These are phyloP conservation scores for Arthroderma uncinatum DNA, from an alignment of 2,329 filamentous ascomycete species.

Conservation along the genomic window DNA sequence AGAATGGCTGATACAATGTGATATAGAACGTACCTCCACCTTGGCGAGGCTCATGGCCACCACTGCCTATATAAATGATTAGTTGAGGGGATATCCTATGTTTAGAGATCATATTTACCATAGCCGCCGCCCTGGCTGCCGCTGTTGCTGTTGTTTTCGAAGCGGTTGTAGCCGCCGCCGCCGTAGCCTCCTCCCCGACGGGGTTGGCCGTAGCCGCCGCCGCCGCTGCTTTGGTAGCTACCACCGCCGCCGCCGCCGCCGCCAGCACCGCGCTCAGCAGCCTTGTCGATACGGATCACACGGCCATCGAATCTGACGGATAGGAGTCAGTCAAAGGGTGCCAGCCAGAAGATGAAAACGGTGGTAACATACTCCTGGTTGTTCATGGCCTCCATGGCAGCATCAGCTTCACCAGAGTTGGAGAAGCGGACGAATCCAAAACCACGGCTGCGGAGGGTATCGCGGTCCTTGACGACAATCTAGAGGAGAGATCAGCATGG, in stretches of 20 bases:
- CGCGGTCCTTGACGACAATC: conserved; percentile 96
- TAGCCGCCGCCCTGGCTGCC: too few relatives aligned
- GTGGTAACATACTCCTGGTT: conserved; percentile 54
- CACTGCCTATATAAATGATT: too few relatives aligned
- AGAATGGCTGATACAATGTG: not conserved
- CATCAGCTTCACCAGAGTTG: conserved; percentile 32
- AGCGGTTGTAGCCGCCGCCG: conserved; percentile 30
- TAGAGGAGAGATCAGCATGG: conserved; percentile 17
- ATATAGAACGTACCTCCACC: conserved; percentile 20
- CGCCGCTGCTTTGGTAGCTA: conserved; percentile 36
- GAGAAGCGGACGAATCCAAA: conserved; percentile 93
- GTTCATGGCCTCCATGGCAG: conserved; percentile 35
- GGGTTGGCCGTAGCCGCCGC: conserved; percentile 30
- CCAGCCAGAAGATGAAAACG: not conserved
- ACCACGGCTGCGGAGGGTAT: conserved; percentile 90
- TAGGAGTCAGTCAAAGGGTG: conserved; percentile 5
- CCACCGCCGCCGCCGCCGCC: conserved; percentile 41
- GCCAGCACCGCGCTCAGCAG: conserved; percentile 60
- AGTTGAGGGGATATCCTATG: not conserved
- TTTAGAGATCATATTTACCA: conserved; percentile 17
- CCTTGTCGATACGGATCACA: conserved; percentile 89
- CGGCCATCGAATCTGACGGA: conserved; percentile 76
- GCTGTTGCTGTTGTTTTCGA: conserved; percentile 23
- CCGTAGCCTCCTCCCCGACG: too few relatives aligned
- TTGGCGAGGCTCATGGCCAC: conserved; percentile 21